These are phyloP conservation scores for Ogataea kodamae DNA, from an alignment of 805 yeast genomes.

Conservation along the genomic window DNA sequence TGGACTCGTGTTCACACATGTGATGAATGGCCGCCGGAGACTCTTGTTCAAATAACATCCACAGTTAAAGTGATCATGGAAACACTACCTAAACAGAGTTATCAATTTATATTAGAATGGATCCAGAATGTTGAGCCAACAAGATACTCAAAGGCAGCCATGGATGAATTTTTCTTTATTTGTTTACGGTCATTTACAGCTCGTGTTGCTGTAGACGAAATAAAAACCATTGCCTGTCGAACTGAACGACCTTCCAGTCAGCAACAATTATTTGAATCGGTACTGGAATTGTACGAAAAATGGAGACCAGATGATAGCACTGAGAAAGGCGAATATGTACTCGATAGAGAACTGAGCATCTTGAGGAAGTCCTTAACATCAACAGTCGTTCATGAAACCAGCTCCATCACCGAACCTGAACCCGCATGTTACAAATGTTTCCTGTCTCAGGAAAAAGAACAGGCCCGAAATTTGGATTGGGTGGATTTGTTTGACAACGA, in stretches of 20 bases:
- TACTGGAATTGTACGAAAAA: slow-evolving; percentile 14
- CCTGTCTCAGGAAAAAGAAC: slow-evolving; percentile 8
- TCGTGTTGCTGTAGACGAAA: slow-evolving; percentile 16
- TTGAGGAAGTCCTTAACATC: slow-evolving; percentile 13
- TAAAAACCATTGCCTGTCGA: slow-evolving; percentile 9
- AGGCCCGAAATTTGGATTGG: slow-evolving; percentile 15
- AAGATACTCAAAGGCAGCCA: slow-evolving; percentile 1
- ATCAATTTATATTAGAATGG: slow-evolving; percentile 13
- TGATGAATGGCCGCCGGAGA: slow-evolving; percentile 3
- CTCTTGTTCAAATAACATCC: slow-evolving; percentile 2
- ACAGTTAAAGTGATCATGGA: slow-evolving; percentile 15
- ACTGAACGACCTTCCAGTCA: not conserved
- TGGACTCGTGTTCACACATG: slow-evolving; percentile 12
- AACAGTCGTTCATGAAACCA: slow-evolving; percentile 16
- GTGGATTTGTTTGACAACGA: slow-evolving; percentile 17
- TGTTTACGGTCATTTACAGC: slow-evolving; percentile 16
- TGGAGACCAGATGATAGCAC: slow-evolving; percentile 19
- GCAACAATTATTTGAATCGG: slow-evolving; percentile 7
- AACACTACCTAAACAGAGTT: slow-evolving; percentile 9
- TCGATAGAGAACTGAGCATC: slow-evolving; percentile 18
- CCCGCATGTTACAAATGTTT: slow-evolving; percentile 19
- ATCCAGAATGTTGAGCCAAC: slow-evolving; percentile 13
- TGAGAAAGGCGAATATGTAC: slow-evolving; percentile 14
- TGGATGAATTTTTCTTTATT: slow-evolving; percentile 12
- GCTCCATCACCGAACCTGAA: slow-evolving; percentile 1